phyloP scores from a whole-genome alignment of 2,329 filamentous ascomycete species.

The Clonostachys solani region DNA sequence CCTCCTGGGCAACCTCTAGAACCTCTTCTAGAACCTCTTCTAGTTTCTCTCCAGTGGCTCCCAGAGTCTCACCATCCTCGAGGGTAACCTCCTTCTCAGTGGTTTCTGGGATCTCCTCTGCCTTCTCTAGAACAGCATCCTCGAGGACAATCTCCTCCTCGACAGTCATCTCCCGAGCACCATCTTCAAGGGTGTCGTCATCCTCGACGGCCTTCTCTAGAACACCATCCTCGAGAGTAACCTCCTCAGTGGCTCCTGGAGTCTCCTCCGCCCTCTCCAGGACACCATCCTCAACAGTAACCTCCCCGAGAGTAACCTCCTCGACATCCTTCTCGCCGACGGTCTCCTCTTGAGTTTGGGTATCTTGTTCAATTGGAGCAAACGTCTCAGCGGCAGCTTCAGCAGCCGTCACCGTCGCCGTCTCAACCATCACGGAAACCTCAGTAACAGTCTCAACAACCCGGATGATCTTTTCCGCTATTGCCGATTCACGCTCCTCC shows the following conservation, averaged over 20 bases:
- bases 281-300: not conserved
- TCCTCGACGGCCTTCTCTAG: too few species aligned
- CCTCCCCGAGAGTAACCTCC: not conserved
- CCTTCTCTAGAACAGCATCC: too few species aligned
- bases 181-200: too few species aligned
- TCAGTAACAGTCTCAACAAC: slow-evolving; percentile 28
- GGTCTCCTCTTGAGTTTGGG: slow-evolving; percentile 2
- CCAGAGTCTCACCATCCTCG: not conserved
- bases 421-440: slow-evolving; percentile 18
- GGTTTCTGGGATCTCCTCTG: too few species aligned
- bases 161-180: too few species aligned
- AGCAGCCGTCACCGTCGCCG: slow-evolving; percentile 14
- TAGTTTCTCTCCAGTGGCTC: not conserved
- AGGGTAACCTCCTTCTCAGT: too few species aligned
- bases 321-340: not conserved
- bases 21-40: not conserved
- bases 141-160: not conserved
- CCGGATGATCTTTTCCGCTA: slow-evolving; percentile 13
- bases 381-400: slow-evolving; percentile 2
- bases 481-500: slow-evolving; percentile 14
- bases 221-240: too few species aligned
- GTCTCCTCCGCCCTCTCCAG: not conserved
- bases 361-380: not conserved
- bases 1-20: not conserved
- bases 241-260: too few species aligned